A percentile compares a stretch with the other conserved stretches of the same genome.
Evolutionary conservation across 805 yeast genomes (phyloP).

Genomic region (Candida dajiaensis): DNA sequence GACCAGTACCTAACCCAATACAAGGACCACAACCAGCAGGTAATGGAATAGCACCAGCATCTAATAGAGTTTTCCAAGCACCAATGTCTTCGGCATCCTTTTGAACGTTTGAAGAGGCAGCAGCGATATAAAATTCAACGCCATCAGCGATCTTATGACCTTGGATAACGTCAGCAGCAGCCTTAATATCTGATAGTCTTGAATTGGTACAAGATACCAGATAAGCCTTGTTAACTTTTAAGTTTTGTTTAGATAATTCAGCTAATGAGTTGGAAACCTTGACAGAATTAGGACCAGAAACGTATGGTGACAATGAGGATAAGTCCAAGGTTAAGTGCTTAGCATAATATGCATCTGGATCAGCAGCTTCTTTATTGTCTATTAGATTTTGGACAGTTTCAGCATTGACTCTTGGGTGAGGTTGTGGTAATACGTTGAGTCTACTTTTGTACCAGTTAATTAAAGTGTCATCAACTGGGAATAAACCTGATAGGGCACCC

Average conservation of each 20-base stretch:
- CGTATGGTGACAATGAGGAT: conserved; percentile 73
- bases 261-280: conserved; percentile 78
- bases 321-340: conserved; percentile 82
- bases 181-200: conserved; percentile 83
- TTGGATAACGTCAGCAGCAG: conserved; percentile 82
- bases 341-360: conserved; percentile 78
- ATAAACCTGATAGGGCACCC: conserved; percentile 96
- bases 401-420: conserved; percentile 78
- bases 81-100: conserved; percentile 86
- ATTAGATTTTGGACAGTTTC: conserved; percentile 49
- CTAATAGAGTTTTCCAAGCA: conserved; percentile 84
- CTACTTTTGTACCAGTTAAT: conserved; percentile 74
- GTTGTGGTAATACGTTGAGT: conserved; percentile 47
- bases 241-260: conserved; percentile 64
- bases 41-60: conserved; percentile 90
- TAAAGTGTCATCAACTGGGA: conserved; percentile 87
- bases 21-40: conserved; percentile 99
- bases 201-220: conserved; percentile 98
- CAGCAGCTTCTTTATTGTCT: conserved; percentile 43
- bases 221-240: conserved; percentile 89
- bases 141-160: conserved; percentile 81
- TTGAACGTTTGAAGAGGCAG: conserved; percentile 92
- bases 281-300: conserved; percentile 97
- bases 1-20: conserved; percentile 94
- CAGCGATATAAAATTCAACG: conserved; percentile 95